Percentiles rank a stretch among this genome's conserved stretches.
Evolutionary conservation across 164 flowering plant genomes (phyloP).

Genomic region (Sedum album): DNA sequence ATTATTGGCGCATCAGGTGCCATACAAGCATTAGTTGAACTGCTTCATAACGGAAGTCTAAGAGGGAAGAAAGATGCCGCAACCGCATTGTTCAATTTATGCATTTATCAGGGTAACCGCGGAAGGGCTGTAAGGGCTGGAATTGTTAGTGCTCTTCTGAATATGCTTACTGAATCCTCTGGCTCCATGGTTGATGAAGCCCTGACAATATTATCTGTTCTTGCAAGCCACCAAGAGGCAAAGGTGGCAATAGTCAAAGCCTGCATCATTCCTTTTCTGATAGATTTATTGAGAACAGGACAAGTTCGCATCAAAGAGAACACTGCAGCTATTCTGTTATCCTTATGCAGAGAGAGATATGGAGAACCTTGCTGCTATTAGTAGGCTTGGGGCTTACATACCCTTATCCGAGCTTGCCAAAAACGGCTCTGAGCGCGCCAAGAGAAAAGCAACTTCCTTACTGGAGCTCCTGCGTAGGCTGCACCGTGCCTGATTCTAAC

Average conservation of each 20-base stretch:
- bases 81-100: constrained; percentile 81
- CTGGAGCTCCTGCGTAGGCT: constrained; percentile 62
- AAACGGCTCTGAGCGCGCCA: constrained; percentile 82
- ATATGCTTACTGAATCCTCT: constrained; percentile 63
- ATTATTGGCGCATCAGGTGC: constrained; percentile 89
- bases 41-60: constrained; percentile 64
- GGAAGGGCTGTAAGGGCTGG: constrained; percentile 95
- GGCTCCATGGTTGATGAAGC: constrained; percentile 80
- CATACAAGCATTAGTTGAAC: constrained; percentile 70
- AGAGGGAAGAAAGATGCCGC: constrained; percentile 97
- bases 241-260: constrained; percentile 67
- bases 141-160: constrained; percentile 48
- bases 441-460: constrained; percentile 73
- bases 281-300: constrained; percentile 65
- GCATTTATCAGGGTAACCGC: constrained; percentile 83
- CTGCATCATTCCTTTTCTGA: constrained; percentile 56
- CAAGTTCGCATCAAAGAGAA: constrained; percentile 79
- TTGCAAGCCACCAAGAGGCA: constrained; percentile 74
- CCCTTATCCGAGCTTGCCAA: constrained; percentile 63
- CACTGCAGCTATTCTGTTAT: constrained; percentile 66
- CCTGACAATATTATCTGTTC: constrained; percentile 73
- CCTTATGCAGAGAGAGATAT: constrained; percentile 73
- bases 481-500: constrained; percentile 17
- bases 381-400: constrained; percentile 70
- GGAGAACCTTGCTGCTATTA: constrained; percentile 58